phyloP scores from a whole-genome alignment of 2,329 filamentous ascomycete genomes.

The Penicillium psychrosexuale region DNA sequence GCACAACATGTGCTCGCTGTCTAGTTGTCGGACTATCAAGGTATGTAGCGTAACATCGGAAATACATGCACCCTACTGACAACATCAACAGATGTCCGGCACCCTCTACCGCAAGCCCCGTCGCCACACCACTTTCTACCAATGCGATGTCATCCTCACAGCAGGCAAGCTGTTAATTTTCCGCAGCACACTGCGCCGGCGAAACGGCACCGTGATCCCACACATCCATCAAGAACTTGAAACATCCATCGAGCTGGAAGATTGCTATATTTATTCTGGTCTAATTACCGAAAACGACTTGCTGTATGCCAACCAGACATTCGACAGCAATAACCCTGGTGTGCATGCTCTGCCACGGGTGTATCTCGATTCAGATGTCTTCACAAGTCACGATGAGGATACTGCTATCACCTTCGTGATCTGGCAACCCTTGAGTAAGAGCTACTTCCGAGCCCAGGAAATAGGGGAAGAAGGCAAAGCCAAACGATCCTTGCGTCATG shows the following conservation, averaged over 20 bases:
- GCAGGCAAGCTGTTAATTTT: conserved; percentile 62
- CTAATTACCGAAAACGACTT: conserved; percentile 61
- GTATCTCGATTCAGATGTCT: conserved; percentile 57
- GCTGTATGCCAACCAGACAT: conserved; percentile 62
- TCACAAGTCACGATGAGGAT: conserved; percentile 62
- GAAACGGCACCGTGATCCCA: conserved; percentile 54
- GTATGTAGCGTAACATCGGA: conserved; percentile 26
- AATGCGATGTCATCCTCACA: conserved; percentile 59
- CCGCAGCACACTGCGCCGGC: conserved; percentile 55
- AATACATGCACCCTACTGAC: neutral
- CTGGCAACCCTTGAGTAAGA: conserved; percentile 59
- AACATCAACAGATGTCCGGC: conserved; percentile 52
- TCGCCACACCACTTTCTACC: conserved; percentile 59
- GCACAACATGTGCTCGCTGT: conserved; percentile 67
- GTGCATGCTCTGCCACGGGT: conserved; percentile 58
- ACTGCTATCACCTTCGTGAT: conserved; percentile 66
- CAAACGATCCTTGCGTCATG: conserved; percentile 53
- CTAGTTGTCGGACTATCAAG: conserved; percentile 59
- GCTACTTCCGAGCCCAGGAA: conserved; percentile 51
- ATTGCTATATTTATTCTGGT: conserved; percentile 66
- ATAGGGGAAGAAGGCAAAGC: conserved; percentile 39
- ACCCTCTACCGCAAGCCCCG: conserved; percentile 62
- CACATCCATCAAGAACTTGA: conserved; percentile 63
- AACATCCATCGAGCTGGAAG: conserved; percentile 56
- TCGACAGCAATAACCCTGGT: conserved; percentile 61